A percentile compares a stretch with the other conserved stretches of the same genome.
phyloP scores from a whole-genome alignment of 208 protist genomes.

The Zelonia costaricensis region DNA sequence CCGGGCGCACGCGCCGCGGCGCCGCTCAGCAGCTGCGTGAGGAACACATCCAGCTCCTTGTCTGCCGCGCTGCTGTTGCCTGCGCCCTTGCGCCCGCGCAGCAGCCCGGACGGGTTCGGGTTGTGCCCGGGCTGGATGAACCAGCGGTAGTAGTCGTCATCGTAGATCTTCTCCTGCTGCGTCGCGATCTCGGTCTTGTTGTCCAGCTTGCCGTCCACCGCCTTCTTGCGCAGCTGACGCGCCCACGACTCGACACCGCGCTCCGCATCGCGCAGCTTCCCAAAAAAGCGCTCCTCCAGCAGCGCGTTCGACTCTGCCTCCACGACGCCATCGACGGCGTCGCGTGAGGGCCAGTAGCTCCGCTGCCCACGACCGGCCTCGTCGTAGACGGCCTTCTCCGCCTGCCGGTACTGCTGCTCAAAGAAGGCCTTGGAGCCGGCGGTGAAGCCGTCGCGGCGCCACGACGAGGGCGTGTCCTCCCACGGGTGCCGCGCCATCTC shows the following conservation, averaged over 20 bases:
- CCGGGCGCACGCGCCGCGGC: neutral
- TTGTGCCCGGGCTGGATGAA: conserved; percentile 90
- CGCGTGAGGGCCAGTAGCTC: conserved; percentile 86
- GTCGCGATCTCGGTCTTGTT: conserved; percentile 84
- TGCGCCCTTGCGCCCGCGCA: conserved; percentile 36
- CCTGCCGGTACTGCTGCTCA: conserved; percentile 83
- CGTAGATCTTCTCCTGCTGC: conserved; percentile 92
- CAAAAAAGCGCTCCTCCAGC: conserved; percentile 78
- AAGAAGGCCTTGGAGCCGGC: conserved; percentile 86
- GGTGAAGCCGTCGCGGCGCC: conserved; percentile 86
- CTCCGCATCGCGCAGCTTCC: conserved; percentile 54
- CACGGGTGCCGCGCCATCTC: conserved; percentile 92
- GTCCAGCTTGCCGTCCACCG: conserved; percentile 59
- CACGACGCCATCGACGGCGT: conserved; percentile 50
- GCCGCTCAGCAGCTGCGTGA: conserved; percentile 42
- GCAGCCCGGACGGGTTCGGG: conserved; percentile 86
- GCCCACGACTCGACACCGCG: conserved; percentile 81
- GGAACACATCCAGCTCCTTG: conserved; percentile 64
- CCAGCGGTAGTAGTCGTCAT: conserved; percentile 94
- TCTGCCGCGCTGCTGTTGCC: conserved; percentile 30
- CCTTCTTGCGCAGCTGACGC: conserved; percentile 63
- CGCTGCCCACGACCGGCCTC: conserved; percentile 52
- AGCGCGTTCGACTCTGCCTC: conserved; percentile 54
- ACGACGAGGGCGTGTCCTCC: conserved; percentile 82
- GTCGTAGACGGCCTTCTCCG: conserved; percentile 82